A percentile compares a stretch with the other conserved stretches of the same genome.
phyloP scores from a whole-genome alignment of 192 early-diverging fungal genomes.

The Dissophora ornata region DNA sequence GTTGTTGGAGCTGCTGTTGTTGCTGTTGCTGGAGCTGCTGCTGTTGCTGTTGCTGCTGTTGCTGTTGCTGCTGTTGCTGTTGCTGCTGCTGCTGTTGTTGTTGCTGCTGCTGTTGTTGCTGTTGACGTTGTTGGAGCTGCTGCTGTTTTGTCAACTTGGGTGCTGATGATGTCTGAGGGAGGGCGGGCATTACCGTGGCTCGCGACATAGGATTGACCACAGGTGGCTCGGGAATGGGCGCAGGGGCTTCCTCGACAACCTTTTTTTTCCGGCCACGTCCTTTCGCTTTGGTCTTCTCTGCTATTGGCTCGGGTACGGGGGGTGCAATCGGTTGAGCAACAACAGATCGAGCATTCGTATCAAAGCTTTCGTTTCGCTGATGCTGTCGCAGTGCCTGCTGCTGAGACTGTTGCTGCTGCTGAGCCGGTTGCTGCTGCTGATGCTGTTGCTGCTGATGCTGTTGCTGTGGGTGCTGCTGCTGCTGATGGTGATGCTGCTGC shows the following conservation, averaged over 20 bases:
- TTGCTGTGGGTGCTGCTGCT: constrained; percentile 10
- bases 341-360: not conserved
- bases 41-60: constrained; percentile 19
- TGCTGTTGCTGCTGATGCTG: constrained; percentile 11
- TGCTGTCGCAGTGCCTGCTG: constrained; percentile 25
- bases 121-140: constrained; percentile 23
- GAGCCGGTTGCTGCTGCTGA: constrained; percentile 20
- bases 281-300: constrained; percentile 28
- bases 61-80: constrained; percentile 21
- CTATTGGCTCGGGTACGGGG: constrained; percentile 3
- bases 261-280: constrained; percentile 48
- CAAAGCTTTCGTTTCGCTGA: constrained; percentile 35
- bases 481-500: constrained; percentile 17
- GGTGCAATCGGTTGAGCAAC: constrained; percentile 20
- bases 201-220: constrained; percentile 18
- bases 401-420: constrained; percentile 28
- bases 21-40: constrained; percentile 16
- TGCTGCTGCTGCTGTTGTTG: constrained; percentile 31
- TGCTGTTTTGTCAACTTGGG: constrained; percentile 29
- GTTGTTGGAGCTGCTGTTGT: constrained; percentile 30
- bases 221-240: constrained; percentile 11
- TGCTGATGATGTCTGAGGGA: constrained; percentile 22
- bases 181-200: constrained; percentile 7
- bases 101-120: constrained; percentile 24
- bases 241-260: constrained; percentile 13